Percentiles rank a stretch among this genome's conserved stretches.
Conservation (phyloP, 192 early-diverging fungal genomes). For the Geranomyces variabilis region DNA sequence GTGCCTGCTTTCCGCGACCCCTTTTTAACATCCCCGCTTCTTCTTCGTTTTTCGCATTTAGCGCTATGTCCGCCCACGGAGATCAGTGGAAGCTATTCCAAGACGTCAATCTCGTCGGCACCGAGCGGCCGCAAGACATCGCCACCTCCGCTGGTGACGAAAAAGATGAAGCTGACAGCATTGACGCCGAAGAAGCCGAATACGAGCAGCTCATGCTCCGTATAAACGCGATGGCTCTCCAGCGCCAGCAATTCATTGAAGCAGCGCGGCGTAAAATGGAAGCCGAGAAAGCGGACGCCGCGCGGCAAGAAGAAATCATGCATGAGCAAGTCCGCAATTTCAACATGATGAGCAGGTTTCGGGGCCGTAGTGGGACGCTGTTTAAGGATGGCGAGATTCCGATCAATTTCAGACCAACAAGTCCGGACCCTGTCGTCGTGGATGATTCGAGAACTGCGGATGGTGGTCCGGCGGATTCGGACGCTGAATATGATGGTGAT, state of each 20-base stretch:
- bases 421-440: slow-evolving; percentile 2
- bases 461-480: neutral
- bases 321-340: slow-evolving; percentile 38
- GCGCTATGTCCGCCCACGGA: neutral
- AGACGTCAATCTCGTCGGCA: slow-evolving; percentile 25
- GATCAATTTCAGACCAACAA: slow-evolving; percentile 26
- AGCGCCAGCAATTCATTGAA: slow-evolving; percentile 22
- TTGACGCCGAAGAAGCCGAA: slow-evolving; percentile 6
- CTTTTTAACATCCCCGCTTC: no score
- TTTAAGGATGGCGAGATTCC: slow-evolving; percentile 17
- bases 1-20: no score
- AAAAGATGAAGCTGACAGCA: neutral
- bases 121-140: neutral
- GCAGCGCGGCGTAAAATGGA: slow-evolving; percentile 15
- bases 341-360: slow-evolving; percentile 30
- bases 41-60: no score
- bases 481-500: neutral
- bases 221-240: slow-evolving; percentile 7
- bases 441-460: neutral
- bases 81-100: slow-evolving; percentile 29
- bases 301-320: slow-evolving; percentile 33
- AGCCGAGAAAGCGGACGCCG: slow-evolving; percentile 22
- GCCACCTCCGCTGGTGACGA: neutral
- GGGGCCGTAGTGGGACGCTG: slow-evolving; percentile 1
- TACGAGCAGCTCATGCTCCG: slow-evolving; percentile 11